phyloP scores from a whole-genome alignment of 305 asterid species.

The Withania somnifera region DNA sequence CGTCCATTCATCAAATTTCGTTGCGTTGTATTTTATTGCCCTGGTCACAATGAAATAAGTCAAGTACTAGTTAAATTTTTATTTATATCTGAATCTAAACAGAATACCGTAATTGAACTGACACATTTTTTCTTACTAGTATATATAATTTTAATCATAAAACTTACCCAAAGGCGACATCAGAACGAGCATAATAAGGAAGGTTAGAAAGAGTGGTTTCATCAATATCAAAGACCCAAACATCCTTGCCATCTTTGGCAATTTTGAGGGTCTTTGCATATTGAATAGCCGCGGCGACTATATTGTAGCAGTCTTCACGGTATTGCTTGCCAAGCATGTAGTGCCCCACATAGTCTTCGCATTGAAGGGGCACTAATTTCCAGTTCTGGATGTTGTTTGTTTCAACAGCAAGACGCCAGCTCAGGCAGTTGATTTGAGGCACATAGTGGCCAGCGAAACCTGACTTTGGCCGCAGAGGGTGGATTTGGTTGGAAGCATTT shows the following conservation, averaged over 20 bases:
- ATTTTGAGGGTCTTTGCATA: constrained; percentile 13
- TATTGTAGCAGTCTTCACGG: constrained; percentile 11
- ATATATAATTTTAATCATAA: too few relatives aligned
- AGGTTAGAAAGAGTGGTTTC: constrained; percentile 27
- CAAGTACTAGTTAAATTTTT: neutral
- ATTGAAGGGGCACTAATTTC: constrained; percentile 13
- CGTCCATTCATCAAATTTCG: constrained; percentile 19
- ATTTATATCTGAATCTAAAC: too few relatives aligned
- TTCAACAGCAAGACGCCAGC: constrained; percentile 31
- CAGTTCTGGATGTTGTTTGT: constrained; percentile 18
- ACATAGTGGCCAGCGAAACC: constrained; percentile 10
- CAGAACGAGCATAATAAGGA: constrained; percentile 26
- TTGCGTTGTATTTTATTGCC: constrained; percentile 5
- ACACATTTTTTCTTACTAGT: too few relatives aligned
- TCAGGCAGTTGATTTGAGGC: constrained; percentile 19
- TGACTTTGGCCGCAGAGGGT: constrained; percentile 11
- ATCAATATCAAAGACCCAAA: constrained; percentile 33
- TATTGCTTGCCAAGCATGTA: constrained; percentile 31
- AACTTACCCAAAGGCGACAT: constrained; percentile 26
- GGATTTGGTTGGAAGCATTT: neutral
- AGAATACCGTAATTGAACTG: too few relatives aligned
- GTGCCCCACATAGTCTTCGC: constrained; percentile 19
- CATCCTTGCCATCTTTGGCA: constrained; percentile 8
- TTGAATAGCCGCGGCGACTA: constrained; percentile 13
- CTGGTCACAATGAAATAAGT: neutral